Base-by-base conservation (phyloP, 176 grass and related monocot genomes). In the Eleusine coracana region DNA sequence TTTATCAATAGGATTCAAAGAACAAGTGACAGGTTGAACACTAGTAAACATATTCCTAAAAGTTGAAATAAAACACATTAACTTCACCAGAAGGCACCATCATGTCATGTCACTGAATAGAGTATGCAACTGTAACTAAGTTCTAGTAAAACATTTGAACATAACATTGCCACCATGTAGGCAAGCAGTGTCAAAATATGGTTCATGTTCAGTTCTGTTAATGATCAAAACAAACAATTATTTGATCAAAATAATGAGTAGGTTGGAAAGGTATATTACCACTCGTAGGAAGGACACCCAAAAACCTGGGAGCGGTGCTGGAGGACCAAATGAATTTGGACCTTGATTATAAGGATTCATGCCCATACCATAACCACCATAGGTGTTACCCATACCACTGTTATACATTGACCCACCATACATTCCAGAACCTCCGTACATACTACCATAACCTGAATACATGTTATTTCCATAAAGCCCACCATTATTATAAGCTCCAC, bases 241-340 rank as follows among this genome's bases (percentile, higher is more conserved):
- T 89, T 11, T 31, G 75, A 45, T 48, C 44, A 20, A 27, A 46
- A 36, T 0, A 48, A 10, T 82, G 61, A 68, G 3, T 20, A 62
- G 21, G n/a, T 60, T 44, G 40, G 27, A 74, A 11, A 12, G 25
- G 42, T 60, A 72, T 73, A 86, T 88, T 93, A 99, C 96, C 89
- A 92, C 91, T 80, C 80, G 91, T 39, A 98, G 58, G 74, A 98
- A 92, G 58, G 93, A 98, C 51, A 92, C 28, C 96, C 96, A 98
- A 56, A 93, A 96, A 34, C 87, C 85, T 29, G 96, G 91, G 31
- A 93, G 96, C 37, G 93, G 86, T 48, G 91, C 21, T 39, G 92
- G 92, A 46, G 90, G 85, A 2, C 88, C 92, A 74, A 80, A 94
- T 21, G 91, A 92, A 82, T 96, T 83, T 17, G 91, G 91, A 63